phyloP scores from a whole-genome alignment of 306 rosid species.

The Lathyrus tuberosus region DNA sequence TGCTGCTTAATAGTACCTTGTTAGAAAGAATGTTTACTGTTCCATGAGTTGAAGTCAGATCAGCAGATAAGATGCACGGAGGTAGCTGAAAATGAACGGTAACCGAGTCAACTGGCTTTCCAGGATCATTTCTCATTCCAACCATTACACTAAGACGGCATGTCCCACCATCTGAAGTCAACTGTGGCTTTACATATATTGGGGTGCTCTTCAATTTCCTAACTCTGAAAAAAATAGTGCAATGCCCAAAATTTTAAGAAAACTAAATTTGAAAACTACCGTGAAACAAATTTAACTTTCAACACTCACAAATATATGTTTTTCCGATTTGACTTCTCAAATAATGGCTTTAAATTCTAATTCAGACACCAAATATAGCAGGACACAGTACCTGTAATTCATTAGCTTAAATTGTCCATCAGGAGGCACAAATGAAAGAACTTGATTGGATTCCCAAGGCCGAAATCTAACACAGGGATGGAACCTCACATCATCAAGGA shows the following conservation, averaged over 20 bases:
- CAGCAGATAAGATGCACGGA: conserved; percentile 75
- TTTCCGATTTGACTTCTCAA: conserved; percentile 13
- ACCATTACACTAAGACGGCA: conserved; percentile 81
- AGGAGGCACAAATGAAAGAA: conserved; percentile 95
- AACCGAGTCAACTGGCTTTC: conserved; percentile 76
- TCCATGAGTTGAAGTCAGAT: conserved; percentile 81
- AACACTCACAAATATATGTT: conserved; percentile 16
- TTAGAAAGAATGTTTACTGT: conserved; percentile 73
- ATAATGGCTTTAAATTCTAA: conserved; percentile 21
- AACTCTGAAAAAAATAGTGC: conserved; percentile 59
- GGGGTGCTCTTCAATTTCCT: conserved; percentile 89
- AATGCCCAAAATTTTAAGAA: conserved; percentile 21
- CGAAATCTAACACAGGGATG: conserved; percentile 89
- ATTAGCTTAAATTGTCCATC: conserved; percentile 93
- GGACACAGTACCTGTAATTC: conserved; percentile 76
- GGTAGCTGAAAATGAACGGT: conserved; percentile 80
- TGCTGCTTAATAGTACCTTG: conserved; percentile 59
- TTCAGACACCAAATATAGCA: conserved; percentile 27
- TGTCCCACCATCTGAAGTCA: conserved; percentile 75
- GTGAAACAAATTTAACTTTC: not conserved
- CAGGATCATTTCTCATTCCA: conserved; percentile 84
- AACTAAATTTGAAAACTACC: conserved; percentile 12
- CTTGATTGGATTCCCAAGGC: conserved; percentile 88
- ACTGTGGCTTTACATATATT: conserved; percentile 87
- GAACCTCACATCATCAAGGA: conserved; percentile 88